These are phyloP conservation scores for Hymenoscyphus fructigenus DNA, from an alignment of 2,329 filamentous ascomycete genomes.

Conservation along the genomic window DNA sequence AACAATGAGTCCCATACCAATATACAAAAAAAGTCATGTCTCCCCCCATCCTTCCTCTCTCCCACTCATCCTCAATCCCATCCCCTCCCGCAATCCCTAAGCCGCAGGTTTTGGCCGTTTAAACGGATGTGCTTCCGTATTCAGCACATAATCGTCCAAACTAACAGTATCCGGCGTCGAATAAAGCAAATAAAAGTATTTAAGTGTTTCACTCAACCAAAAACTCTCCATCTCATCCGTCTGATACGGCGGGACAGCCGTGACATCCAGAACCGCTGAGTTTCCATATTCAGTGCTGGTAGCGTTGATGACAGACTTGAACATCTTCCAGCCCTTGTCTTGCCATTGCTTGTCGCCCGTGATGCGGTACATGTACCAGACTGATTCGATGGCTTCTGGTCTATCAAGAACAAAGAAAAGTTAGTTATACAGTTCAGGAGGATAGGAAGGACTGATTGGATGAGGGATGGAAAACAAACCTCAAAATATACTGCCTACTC, in stretches of 20 bases:
- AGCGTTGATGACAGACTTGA: conserved; percentile 64
- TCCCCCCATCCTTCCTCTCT: background rate
- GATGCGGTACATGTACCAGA: conserved; percentile 89
- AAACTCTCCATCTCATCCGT: conserved; percentile 80
- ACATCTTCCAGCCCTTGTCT: conserved; percentile 87
- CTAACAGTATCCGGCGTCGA: conserved; percentile 61
- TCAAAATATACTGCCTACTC: conserved; percentile 56
- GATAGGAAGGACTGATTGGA: too few relatives aligned
- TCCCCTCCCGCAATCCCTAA: background rate
- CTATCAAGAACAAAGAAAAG: too few relatives aligned
- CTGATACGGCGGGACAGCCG: conserved; percentile 39
- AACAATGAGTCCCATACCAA: background rate
- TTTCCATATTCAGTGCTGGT: conserved; percentile 68
- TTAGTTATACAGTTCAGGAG: too few relatives aligned
- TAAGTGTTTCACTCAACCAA: conserved; percentile 87
- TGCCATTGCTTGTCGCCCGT: conserved; percentile 74
- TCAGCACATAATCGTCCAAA: conserved; percentile 65
- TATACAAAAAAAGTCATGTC: background rate
- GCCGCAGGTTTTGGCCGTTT: conserved; percentile 24
- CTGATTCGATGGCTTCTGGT: conserved; percentile 82
- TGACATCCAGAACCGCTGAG: conserved; percentile 68
- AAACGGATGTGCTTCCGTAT: conserved; percentile 43
- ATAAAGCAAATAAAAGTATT: conserved; percentile 88
- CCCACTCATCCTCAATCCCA: background rate
- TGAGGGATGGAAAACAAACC: conserved; percentile 46